phyloP scores from a whole-genome alignment of 768 basidiomycete species.

The Podaxis carcinomalis region DNA sequence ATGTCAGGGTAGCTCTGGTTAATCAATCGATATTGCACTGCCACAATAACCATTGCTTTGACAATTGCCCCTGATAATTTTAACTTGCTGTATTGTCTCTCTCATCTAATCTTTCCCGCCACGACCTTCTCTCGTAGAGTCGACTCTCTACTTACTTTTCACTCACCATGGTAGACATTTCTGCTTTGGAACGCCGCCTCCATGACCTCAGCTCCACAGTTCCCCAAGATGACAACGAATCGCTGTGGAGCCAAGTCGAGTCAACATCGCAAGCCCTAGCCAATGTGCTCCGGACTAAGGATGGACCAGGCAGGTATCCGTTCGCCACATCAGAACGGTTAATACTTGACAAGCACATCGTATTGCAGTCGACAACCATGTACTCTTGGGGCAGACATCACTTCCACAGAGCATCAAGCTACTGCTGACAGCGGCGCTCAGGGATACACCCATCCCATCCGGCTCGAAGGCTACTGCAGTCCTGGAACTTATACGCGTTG shows the following conservation, averaged over 20 bases:
- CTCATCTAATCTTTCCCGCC: background rate
- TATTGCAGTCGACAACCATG: slow-evolving; percentile 63
- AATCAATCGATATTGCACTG: slow-evolving; percentile 9
- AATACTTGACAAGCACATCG: slow-evolving; percentile 7
- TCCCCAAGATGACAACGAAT: slow-evolving; percentile 24
- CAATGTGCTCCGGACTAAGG: slow-evolving; percentile 55
- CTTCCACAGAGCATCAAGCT: slow-evolving; percentile 64
- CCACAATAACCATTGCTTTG: background rate
- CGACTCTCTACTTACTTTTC: background rate
- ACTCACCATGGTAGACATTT: slow-evolving; percentile 24
- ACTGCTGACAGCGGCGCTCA: slow-evolving; percentile 53
- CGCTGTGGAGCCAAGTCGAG: slow-evolving; percentile 50
- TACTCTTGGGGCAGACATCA: slow-evolving; percentile 57
- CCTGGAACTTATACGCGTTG: slow-evolving; percentile 70
- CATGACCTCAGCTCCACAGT: slow-evolving; percentile 29
- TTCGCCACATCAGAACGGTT: background rate
- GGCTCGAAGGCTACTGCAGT: slow-evolving; percentile 45
- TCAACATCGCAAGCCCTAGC: slow-evolving; percentile 52
- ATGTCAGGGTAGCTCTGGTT: background rate
- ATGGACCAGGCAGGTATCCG: slow-evolving; percentile 39
- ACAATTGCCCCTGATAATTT: background rate
- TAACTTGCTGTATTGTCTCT: slow-evolving; percentile 1
- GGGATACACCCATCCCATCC: slow-evolving; percentile 41
- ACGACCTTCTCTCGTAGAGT: background rate
- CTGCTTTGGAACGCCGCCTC: slow-evolving; percentile 30